phyloP scores from a whole-genome alignment of 2,329 filamentous ascomycete genomes.

The Colletotrichum incanum region DNA sequence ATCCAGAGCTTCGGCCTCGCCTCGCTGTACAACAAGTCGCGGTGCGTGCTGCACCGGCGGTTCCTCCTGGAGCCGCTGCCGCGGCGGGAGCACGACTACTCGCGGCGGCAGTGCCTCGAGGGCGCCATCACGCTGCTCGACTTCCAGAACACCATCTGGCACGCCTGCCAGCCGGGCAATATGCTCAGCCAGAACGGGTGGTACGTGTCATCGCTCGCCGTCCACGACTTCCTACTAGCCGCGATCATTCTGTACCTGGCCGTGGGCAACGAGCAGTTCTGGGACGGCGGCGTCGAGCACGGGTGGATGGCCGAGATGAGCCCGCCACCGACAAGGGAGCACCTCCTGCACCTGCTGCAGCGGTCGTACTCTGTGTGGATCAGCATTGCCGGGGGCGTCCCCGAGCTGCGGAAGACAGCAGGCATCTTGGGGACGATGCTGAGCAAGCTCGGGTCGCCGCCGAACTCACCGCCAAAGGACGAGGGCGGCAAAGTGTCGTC shows the following conservation, averaged over 20 bases:
- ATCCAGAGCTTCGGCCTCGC: conserved; percentile 69
- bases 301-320: conserved; percentile 55
- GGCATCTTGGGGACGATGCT: conserved; percentile 64
- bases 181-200: conserved; percentile 67
- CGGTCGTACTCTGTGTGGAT: conserved; percentile 63
- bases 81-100: conserved; percentile 65
- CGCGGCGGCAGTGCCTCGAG: conserved; percentile 65
- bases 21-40: conserved; percentile 68
- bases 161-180: conserved; percentile 67
- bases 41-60: conserved; percentile 70
- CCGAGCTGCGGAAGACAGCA: conserved; percentile 63
- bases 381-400: conserved; percentile 54
- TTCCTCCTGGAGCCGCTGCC: conserved; percentile 63
- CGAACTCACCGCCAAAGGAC: conserved; percentile 43
- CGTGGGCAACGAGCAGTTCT: conserved; percentile 60
- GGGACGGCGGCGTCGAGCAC: conserved; percentile 52
- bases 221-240: conserved; percentile 75
- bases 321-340: conserved; percentile 54
- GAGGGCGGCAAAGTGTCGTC: conserved; percentile 42
- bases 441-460: conserved; percentile 56
- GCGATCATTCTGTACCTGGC: conserved; percentile 73
- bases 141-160: conserved; percentile 64
- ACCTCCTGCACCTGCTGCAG: conserved; percentile 59
- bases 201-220: conserved; percentile 71
- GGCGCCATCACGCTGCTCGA: conserved; percentile 64